phyloP scores from a whole-genome alignment of 2,329 filamentous ascomycete genomes.

The Pseudopithomyces maydicus region DNA sequence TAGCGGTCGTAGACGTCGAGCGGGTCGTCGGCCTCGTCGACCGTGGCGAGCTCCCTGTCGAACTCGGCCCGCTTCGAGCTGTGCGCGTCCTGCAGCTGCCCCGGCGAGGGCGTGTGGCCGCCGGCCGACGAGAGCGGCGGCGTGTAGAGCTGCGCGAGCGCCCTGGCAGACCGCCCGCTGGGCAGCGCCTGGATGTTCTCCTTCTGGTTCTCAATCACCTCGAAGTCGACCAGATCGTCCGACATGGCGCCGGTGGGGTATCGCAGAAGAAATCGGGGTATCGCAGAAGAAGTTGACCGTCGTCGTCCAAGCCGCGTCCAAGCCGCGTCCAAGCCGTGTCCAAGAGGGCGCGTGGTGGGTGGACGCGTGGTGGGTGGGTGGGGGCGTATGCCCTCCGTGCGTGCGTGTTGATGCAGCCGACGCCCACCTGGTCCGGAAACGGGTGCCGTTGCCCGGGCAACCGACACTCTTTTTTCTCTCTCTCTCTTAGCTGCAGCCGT shows the following conservation, averaged over 20 bases:
- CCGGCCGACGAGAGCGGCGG: constrained; percentile 58
- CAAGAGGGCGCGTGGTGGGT: neutral
- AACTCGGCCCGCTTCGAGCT: constrained; percentile 81
- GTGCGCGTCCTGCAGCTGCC: constrained; percentile 77
- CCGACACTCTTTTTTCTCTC: neutral
- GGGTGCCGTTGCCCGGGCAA: constrained; percentile 3
- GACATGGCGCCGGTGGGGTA: constrained; percentile 45
- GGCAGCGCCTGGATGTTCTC: constrained; percentile 97
- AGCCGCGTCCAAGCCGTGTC: constrained; percentile 6
- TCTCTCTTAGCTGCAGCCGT: too few species aligned
- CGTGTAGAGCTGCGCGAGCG: constrained; percentile 82
- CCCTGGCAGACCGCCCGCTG: constrained; percentile 84
- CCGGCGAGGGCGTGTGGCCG: constrained; percentile 57
- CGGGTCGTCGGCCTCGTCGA: constrained; percentile 90
- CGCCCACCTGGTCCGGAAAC: neutral
- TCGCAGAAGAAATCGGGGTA: constrained; percentile 4
- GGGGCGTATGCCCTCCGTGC: too few species aligned
- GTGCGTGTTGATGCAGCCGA: constrained; percentile 4
- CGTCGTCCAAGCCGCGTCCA: constrained; percentile 5
- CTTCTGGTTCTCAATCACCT: constrained; percentile 94
- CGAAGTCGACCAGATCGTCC: constrained; percentile 67
- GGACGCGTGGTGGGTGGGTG: too few species aligned
- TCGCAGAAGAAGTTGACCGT: too few species aligned
- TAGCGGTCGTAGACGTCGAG: constrained; percentile 96
- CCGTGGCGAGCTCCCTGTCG: constrained; percentile 77